Evolutionary conservation across 1,284 basidiomycete genomes (phyloP).

Genomic region (Rhodotorula glutinis): DNA sequence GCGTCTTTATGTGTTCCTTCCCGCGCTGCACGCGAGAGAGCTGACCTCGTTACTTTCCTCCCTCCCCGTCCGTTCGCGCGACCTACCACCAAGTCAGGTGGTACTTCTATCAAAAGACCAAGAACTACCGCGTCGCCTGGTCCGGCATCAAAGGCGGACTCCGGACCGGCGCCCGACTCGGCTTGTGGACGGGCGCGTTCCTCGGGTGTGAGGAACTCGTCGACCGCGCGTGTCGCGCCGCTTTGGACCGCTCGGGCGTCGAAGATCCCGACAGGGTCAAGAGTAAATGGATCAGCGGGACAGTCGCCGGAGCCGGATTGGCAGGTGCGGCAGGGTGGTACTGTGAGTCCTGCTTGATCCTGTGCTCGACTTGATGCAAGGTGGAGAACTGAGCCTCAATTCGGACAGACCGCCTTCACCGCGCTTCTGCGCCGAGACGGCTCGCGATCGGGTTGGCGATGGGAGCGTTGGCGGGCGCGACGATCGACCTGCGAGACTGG

Average conservation of each 20-base stretch:
- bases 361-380: too few relatives aligned
- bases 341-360: too few relatives aligned
- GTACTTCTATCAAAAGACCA: slow-evolving; percentile 90
- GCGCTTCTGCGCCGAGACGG: slow-evolving; percentile 20
- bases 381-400: too few relatives aligned
- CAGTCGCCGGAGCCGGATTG: slow-evolving; percentile 23
- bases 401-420: slow-evolving; percentile 39
- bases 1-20: background rate
- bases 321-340: slow-evolving; percentile 28
- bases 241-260: background rate
- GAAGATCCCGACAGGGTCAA: background rate
- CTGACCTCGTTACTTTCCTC: too few relatives aligned
- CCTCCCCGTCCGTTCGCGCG: too few relatives aligned
- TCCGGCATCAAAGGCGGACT: slow-evolving; percentile 67
- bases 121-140: slow-evolving; percentile 76
- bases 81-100: too few relatives aligned
- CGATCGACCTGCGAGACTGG: slow-evolving; percentile 34
- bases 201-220: slow-evolving; percentile 35
- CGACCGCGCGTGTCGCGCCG: slow-evolving; percentile 4
- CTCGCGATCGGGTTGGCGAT: slow-evolving; percentile 33
- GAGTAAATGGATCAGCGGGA: slow-evolving; percentile 30
- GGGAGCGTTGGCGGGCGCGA: slow-evolving; percentile 38
- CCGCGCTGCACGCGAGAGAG: background rate
- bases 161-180: slow-evolving; percentile 59
- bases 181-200: slow-evolving; percentile 44